Evolutionary conservation across 441 rosid species (phyloP).

Genomic region (Arabidopsis lyrata): DNA sequence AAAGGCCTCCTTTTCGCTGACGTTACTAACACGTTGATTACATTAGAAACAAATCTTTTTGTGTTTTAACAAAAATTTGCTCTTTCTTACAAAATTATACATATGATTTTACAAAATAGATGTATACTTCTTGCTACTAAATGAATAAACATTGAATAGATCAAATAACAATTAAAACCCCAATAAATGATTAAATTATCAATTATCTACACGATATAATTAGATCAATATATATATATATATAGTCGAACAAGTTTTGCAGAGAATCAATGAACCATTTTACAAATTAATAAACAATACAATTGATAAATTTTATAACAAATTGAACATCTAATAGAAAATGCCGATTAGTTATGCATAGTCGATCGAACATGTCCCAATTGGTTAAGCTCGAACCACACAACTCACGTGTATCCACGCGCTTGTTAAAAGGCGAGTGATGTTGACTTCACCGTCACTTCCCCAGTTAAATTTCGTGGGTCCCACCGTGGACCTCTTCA

Average conservation of each 20-base stretch:
- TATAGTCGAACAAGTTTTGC: not conserved
- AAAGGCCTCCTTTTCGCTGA: not conserved
- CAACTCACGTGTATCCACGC: slow-evolving; percentile 9
- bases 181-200: no score
- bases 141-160: no score
- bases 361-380: not conserved
- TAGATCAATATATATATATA: not conserved
- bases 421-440: slow-evolving; percentile 24
- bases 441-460: slow-evolving; percentile 38
- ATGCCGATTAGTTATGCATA: not conserved
- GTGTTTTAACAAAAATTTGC: no score
- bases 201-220: no score
- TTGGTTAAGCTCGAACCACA: not conserved
- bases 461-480: slow-evolving; percentile 33
- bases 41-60: no score
- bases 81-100: no score
- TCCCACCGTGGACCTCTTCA: slow-evolving; percentile 14
- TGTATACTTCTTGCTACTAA: no score
- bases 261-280: not conserved
- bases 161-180: no score
- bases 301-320: not conserved
- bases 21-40: slow-evolving; percentile 6
- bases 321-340: not conserved
- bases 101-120: no score
- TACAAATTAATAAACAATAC: not conserved